These are phyloP conservation scores for Carex myosuroides DNA, from an alignment of 176 grass and related monocot species.

Conservation along the genomic window DNA sequence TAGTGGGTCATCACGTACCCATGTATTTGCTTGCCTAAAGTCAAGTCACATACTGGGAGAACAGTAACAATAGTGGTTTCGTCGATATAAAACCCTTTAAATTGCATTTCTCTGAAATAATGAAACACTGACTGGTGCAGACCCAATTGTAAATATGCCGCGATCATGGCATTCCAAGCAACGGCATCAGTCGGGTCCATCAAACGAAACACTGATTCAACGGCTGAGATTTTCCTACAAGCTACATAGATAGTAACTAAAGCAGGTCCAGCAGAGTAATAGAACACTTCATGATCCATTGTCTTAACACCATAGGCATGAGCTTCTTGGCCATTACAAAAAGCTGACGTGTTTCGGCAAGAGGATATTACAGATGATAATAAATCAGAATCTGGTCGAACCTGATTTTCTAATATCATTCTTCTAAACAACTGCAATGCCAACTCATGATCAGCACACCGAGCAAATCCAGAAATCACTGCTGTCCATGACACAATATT, in stretches of 20 bases:
- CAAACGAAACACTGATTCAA: conserved; percentile 27
- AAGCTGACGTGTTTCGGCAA: conserved; percentile 32
- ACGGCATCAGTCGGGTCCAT: conserved; percentile 50
- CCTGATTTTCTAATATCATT: conserved; percentile 17
- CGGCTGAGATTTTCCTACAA: conserved; percentile 23
- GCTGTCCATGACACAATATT: conserved; percentile 42
- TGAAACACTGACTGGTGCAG: conserved; percentile 26
- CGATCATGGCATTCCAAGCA: conserved; percentile 65
- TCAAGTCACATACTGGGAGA: conserved; percentile 38
- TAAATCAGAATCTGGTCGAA: conserved; percentile 43
- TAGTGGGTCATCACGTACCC: conserved; percentile 23
- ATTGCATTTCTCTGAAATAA: conserved; percentile 46
- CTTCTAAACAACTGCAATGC: conserved; percentile 28
- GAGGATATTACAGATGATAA: conserved; percentile 58
- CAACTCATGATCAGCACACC: conserved; percentile 25
- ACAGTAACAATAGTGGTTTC: conserved; percentile 33
- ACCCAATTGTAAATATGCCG: conserved; percentile 19
- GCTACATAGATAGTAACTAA: conserved; percentile 46
- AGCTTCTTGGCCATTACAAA: conserved; percentile 24
- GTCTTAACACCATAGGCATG: conserved; percentile 55
- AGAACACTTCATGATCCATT: conserved; percentile 22
- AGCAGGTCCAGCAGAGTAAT: conserved; percentile 58
- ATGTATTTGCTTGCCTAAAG: conserved; percentile 55
- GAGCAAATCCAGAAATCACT: conserved; percentile 29
- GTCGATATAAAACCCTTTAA: conserved; percentile 36